These are phyloP conservation scores for Dalbergia cochinchinensis DNA, from an alignment of 306 rosid species.

Conservation along the genomic window DNA sequence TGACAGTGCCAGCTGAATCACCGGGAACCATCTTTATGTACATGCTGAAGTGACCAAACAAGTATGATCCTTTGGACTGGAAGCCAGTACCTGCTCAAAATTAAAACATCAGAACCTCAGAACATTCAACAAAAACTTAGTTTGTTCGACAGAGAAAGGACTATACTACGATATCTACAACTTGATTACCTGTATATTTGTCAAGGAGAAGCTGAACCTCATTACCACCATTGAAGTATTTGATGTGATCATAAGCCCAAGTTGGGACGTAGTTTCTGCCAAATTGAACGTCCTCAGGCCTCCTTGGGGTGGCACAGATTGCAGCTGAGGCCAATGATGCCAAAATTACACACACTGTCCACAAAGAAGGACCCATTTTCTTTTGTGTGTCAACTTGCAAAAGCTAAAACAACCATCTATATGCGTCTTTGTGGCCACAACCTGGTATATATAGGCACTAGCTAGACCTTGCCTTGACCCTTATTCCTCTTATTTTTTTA, in stretches of 20 bases:
- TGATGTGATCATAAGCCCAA: conserved; percentile 83
- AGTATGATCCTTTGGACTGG: conserved; percentile 83
- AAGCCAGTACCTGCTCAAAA: conserved; percentile 75
- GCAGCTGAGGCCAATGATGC: conserved; percentile 41
- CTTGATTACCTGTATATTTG: conserved; percentile 66
- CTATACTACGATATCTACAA: too few relatives aligned
- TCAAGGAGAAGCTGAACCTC: conserved; percentile 70
- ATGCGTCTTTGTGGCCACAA: background rate
- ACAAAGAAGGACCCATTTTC: conserved; percentile 46
- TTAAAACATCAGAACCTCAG: too few relatives aligned
- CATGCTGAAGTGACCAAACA: conserved; percentile 93
- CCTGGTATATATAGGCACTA: background rate
- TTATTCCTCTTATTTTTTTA: background rate
- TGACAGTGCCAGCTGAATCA: conserved; percentile 89
- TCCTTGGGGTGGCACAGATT: conserved; percentile 50
- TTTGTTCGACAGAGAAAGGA: too few relatives aligned
- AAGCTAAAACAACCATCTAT: background rate
- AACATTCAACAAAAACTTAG: background rate
- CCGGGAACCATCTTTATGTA: conserved; percentile 75
- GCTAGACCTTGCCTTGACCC: background rate
- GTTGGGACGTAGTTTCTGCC: conserved; percentile 73
- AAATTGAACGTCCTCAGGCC: conserved; percentile 59
- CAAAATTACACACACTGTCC: conserved; percentile 39
- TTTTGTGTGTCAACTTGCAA: background rate
- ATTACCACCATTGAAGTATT: conserved; percentile 66